Percentiles rank a stretch among this genome's conserved stretches.
Evolutionary conservation across 257 asterid species (phyloP).

Genomic region (Ilex asprella): DNA sequence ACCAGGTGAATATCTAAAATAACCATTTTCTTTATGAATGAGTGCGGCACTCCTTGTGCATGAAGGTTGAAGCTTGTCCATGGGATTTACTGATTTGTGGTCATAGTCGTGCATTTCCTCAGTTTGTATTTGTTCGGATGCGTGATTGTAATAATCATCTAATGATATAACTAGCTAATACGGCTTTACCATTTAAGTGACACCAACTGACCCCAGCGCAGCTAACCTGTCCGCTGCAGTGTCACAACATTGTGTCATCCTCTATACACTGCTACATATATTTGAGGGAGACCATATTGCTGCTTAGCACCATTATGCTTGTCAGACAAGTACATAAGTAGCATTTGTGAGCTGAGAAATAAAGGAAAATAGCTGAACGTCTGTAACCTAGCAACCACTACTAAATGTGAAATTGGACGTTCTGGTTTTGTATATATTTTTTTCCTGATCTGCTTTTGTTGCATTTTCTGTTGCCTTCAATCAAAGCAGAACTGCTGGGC

Average conservation of each 20-base stretch:
- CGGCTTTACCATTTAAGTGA: too few relatives aligned
- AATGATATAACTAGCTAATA: too few relatives aligned
- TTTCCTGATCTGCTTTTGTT: not conserved
- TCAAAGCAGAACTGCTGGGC: slow-evolving; percentile 64
- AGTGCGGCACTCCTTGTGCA: too few relatives aligned
- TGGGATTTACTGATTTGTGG: too few relatives aligned
- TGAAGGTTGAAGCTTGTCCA: not conserved
- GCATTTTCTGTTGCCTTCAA: slow-evolving; percentile 7
- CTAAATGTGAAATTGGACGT: not conserved
- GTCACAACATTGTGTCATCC: not conserved
- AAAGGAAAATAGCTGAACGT: too few relatives aligned
- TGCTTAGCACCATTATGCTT: too few relatives aligned
- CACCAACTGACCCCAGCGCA: not conserved
- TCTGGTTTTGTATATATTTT: not conserved
- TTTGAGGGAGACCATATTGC: not conserved
- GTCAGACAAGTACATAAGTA: not conserved
- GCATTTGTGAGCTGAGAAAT: not conserved
- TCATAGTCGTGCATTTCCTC: not conserved
- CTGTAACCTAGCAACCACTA: not conserved
- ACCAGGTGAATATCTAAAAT: too few relatives aligned
- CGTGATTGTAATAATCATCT: too few relatives aligned
- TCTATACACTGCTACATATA: not conserved
- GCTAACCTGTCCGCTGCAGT: not conserved
- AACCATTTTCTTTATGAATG: too few relatives aligned
- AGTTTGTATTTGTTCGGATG: too few relatives aligned